phyloP scores from a whole-genome alignment of 225 moss, liverwort and hornwort species.

The Sphagnum tenellum region DNA sequence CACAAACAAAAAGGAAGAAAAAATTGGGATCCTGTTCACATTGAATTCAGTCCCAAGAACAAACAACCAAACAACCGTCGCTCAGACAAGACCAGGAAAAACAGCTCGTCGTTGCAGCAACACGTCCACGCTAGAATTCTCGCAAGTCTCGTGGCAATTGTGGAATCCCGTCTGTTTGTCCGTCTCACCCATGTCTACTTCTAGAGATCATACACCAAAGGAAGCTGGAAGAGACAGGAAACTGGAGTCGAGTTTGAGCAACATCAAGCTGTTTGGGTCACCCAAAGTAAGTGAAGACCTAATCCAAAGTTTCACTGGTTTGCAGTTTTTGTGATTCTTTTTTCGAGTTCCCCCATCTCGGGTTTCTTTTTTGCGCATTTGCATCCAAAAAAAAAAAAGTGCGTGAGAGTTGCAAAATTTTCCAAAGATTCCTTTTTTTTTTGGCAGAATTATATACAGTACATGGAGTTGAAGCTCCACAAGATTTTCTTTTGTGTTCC shows the following conservation, averaged over 20 bases:
- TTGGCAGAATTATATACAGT: not conserved
- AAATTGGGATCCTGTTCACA: no score
- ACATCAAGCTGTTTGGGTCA: slow-evolving; percentile 53
- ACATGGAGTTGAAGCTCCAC: no score
- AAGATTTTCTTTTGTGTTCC: not conserved
- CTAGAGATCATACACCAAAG: no score
- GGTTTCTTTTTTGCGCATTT: not conserved
- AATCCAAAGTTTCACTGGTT: not conserved
- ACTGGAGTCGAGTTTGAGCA: slow-evolving; percentile 65
- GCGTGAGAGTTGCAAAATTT: not conserved
- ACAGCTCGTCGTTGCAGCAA: no score
- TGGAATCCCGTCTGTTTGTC: no score
- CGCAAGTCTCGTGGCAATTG: no score
- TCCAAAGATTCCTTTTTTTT: not conserved
- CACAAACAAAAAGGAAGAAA: no score
- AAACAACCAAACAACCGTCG: no score
- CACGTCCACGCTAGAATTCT: no score
- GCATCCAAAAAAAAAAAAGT: not conserved
- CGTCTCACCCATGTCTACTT: no score
- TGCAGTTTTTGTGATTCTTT: not conserved
- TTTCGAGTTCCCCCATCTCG: not conserved
- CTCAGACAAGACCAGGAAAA: no score
- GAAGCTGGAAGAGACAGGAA: slow-evolving; percentile 28
- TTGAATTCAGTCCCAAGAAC: no score
- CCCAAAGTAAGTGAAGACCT: slow-evolving; percentile 43